Evolutionary conservation across 768 basidiomycete genomes (phyloP).

Genomic region (Rhodotorula paludigena): DNA sequence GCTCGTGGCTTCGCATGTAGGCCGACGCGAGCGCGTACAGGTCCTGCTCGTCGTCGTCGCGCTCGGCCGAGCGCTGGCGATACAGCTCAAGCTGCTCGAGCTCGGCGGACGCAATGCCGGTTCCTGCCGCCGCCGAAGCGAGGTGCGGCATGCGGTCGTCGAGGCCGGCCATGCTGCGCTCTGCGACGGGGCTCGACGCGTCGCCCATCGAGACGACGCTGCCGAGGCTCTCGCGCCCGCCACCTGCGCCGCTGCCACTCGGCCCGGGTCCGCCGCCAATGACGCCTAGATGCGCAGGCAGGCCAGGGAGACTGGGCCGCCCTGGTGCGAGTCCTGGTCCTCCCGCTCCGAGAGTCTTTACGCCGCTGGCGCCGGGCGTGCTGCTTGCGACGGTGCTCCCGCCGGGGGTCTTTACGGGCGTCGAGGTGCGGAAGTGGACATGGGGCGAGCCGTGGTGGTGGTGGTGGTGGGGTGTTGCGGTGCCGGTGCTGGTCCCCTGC

Average conservation of each 20-base stretch:
- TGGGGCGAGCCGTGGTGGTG: not conserved
- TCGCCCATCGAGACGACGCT: constrained; percentile 24
- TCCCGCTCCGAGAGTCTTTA: not conserved
- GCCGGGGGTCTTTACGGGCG: not conserved
- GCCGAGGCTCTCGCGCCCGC: constrained; percentile 19
- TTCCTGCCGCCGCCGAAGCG: not conserved
- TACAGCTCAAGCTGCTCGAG: too few relatives aligned
- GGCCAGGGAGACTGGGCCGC: not conserved
- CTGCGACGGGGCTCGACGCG: constrained; percentile 10
- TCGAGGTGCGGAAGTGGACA: constrained; percentile 10
- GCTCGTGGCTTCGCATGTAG: constrained; percentile 72
- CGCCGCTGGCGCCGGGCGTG: not conserved
- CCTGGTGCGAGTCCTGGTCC: not conserved
- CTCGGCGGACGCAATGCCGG: too few relatives aligned
- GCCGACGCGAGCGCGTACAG: constrained; percentile 62
- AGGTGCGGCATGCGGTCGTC: not conserved
- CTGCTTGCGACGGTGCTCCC: not conserved
- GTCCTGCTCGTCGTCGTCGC: constrained; percentile 62
- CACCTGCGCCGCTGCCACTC: not conserved
- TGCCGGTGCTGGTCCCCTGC: not conserved
- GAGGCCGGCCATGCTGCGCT: not conserved
- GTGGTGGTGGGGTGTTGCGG: not conserved
- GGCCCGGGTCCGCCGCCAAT: too few relatives aligned
- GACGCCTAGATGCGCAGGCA: not conserved
- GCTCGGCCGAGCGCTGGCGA: too few relatives aligned